Evolutionary conservation across 2,329 filamentous ascomycete species (phyloP), one percentile per base, ranked within the genome.

Genomic region (Fusarium oxysporum): DNA sequence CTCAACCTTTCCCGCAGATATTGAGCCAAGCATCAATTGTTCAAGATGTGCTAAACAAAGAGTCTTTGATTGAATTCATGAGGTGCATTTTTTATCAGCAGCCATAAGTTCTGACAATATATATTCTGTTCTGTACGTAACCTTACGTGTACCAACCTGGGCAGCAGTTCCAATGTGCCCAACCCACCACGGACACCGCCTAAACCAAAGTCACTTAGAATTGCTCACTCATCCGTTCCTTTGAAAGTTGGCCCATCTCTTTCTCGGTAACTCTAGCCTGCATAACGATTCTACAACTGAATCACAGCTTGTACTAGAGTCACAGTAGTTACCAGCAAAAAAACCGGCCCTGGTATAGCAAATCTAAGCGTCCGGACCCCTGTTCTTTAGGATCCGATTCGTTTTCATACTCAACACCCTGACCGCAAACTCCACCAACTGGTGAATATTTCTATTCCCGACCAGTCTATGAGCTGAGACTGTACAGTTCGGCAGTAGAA

Each of bases 151-250:
- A 33, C 55, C 48, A 33, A 35, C n/a, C 13, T 58, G 55, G 55
- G 32, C 41, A 48, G 41, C 55, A 38, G 55, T 14, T 59, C 16
- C 25, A 37, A 56, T 43, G 23, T 40, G 50, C 50, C 50, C 62
- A 68, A 48, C 67, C 47, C 59, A 70, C 68, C 58, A n/a, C 43
- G 44, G 65, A 70, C 65, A 70, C 65, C 65, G 65, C 68, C 56
- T 57, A 43, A 30, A 54, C 38, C 41, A 54, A 23, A 56, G 55
- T 53, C 44, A 48, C 50, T 14, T 40, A n/a, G 32, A 35, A 38
- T 54, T n/a, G 33, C 23, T 54, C 54, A 57, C 23, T 58, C 55
- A 37, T 37, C 41, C 32, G 33, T 58, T 37, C 23, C 23, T 28
- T n/a, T 58, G 32, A n/a, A 48, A 37, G 30, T 37, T 21, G 25